A percentile compares a stretch with the other conserved stretches of the same genome.
Evolutionary conservation across 148 eudicot species (phyloP).

Genomic region (Drosera capensis): DNA sequence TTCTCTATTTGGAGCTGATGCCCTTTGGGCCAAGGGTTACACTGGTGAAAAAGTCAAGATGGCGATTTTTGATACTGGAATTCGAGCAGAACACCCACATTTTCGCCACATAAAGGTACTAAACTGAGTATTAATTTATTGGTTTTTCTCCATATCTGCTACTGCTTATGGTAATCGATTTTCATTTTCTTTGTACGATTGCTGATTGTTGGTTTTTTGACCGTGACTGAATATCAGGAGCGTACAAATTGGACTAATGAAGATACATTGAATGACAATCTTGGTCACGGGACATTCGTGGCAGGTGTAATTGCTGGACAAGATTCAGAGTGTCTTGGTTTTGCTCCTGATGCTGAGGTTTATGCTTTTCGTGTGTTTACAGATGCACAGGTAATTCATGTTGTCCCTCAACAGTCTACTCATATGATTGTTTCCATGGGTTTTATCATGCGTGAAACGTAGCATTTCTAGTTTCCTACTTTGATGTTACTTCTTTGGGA

Average conservation of each 20-base stretch:
- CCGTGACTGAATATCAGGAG: conserved; percentile 37
- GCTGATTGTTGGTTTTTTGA: background rate
- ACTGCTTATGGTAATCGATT: too few species aligned
- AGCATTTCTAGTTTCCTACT: too few species aligned
- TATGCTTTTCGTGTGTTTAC: conserved; percentile 96
- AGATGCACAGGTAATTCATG: conserved; percentile 85
- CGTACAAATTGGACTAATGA: conserved; percentile 99
- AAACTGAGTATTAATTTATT: too few species aligned
- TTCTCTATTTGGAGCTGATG: conserved; percentile 80
- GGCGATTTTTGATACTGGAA: conserved; percentile 98
- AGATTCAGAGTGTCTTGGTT: conserved; percentile 83
- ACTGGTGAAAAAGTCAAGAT: conserved; percentile 91
- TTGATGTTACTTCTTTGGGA: too few species aligned
- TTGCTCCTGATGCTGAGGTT: conserved; percentile 96
- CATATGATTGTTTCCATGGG: background rate
- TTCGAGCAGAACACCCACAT: conserved; percentile 84
- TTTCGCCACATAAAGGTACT: conserved; percentile 98
- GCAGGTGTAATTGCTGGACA: conserved; percentile 96
- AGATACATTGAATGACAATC: conserved; percentile 85
- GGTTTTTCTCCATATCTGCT: too few species aligned
- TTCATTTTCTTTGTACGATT: background rate
- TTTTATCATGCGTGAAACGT: background rate
- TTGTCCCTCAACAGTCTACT: conserved; percentile 10
- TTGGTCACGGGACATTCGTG: conserved; percentile 97
- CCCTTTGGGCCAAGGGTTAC: conserved; percentile 84